Conservation (phyloP, 1,284 basidiomycete genomes). For the Xerocomus subilludens region DNA sequence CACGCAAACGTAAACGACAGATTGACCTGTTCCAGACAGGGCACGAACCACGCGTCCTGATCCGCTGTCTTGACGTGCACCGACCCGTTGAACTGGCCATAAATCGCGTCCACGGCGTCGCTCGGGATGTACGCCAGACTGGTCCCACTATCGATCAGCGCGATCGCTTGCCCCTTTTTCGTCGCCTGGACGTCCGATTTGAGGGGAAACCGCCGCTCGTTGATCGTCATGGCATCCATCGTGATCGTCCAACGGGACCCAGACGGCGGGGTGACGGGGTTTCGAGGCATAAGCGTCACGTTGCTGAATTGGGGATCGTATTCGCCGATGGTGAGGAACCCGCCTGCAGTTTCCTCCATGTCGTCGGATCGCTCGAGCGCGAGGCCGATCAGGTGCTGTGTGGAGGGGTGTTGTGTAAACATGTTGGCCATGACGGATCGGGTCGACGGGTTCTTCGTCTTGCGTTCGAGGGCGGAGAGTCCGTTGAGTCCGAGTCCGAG, state of each 20-base stretch:
- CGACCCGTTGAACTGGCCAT: constrained; percentile 54
- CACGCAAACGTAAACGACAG: constrained; percentile 59
- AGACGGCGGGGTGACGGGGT: constrained; percentile 53
- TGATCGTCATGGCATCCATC: constrained; percentile 54
- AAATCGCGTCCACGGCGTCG: constrained; percentile 55
- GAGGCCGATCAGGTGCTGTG: constrained; percentile 58
- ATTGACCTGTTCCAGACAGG: constrained; percentile 58
- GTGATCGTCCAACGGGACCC: constrained; percentile 58
- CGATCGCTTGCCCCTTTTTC: constrained; percentile 51
- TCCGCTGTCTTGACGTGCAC: constrained; percentile 46
- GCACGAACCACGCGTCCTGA: constrained; percentile 56
- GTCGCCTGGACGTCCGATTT: constrained; percentile 47
- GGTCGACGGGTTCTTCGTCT: constrained; percentile 29
- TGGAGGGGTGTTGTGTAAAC: constrained; percentile 55
- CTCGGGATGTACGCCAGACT: constrained; percentile 53
- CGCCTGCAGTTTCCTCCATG: constrained; percentile 55
- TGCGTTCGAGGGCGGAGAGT: constrained; percentile 42
- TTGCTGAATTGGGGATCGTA: constrained; percentile 54
- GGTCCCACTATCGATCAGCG: constrained; percentile 61
- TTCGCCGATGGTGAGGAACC: constrained; percentile 60
- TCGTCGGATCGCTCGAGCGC: constrained; percentile 58
- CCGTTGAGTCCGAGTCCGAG: constrained; percentile 46
- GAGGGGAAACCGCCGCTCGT: constrained; percentile 46
- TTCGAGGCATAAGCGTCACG: constrained; percentile 51
- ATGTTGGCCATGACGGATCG: constrained; percentile 53